Base-by-base conservation (phyloP, 148 eudicot species). In the Simmondsia chinensis region DNA sequence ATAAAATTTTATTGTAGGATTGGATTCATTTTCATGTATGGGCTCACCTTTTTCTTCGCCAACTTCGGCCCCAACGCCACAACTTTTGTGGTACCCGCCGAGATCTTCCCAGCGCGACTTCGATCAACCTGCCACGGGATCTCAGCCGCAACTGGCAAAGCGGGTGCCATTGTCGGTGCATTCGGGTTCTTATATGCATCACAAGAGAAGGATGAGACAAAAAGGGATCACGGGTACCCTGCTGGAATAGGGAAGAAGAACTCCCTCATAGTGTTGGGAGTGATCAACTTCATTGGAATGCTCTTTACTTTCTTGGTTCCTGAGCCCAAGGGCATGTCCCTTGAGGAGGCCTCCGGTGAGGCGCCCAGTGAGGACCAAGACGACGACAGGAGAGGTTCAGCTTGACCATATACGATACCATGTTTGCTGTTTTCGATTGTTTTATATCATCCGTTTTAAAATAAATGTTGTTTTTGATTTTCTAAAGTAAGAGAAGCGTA, bases 61-160 rank as follows among this genome's bases (percentile, higher is more conserved):
- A 79, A 79, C 27, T 79, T 79, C 40, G 86, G 80, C 35, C 86
- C 86, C 1, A 79, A 79, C 29, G 72, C 80, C 1, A 79, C 86
- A 4, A 74, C 86, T 2, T 78, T 78, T 19, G 74, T 78, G 1
- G 80, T 78, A 13, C 85, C 80, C 0, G 85, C 85, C 0, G 80
- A 78, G 64, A 71, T 78, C 30, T 78, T 78, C 48, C 80, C 77
- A 0, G 76, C 86, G 1, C 44, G 86, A 39, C 21, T 74, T 9
- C 64, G 86, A 39, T 68, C 80, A 2, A 74, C 77, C 1, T 79
- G 87, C 18, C 82, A 79, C 12, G 87, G 87, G 3, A 75, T 75
- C 7, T 80, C 87, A 4, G 82, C 82, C 1, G 82, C 87, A 0
- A 68, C 79, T 1, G 87, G 87, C 4, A 80, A 80, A 12, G 78